A percentile compares a stretch with the other conserved stretches of the same genome.
Conservation (phyloP, 176 grass and related monocot species). For the Poa pratensis region DNA sequence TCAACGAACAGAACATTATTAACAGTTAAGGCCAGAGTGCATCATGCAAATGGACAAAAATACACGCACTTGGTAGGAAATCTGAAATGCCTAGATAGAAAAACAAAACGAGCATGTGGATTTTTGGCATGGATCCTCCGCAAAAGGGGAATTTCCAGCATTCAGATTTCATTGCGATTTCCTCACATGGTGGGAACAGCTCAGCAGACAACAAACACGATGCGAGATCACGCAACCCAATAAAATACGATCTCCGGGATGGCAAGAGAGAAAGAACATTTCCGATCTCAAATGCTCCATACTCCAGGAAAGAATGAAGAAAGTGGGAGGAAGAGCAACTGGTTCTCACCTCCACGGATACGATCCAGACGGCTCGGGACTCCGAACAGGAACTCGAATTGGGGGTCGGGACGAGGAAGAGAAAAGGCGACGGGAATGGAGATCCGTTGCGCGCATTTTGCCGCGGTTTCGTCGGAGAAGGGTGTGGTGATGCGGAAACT, state of each 20-base stretch:
- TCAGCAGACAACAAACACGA: background rate
- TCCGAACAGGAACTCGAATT: background rate
- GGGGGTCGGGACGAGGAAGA: background rate
- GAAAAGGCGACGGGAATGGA: conserved; percentile 18
- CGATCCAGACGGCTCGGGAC: background rate
- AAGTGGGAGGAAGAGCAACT: background rate
- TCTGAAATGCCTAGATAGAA: background rate
- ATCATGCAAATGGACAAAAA: background rate
- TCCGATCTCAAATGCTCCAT: background rate
- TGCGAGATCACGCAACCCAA: background rate
- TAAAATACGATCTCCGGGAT: background rate
- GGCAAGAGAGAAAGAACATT: background rate
- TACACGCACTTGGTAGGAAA: background rate
- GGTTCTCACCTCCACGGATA: conserved; percentile 24
- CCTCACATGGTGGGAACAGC: background rate
- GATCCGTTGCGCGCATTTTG: conserved; percentile 14
- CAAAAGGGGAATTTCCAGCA: background rate
- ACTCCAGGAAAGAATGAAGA: background rate
- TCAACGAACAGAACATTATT: background rate
- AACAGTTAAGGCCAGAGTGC: background rate
- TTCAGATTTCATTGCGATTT: background rate
- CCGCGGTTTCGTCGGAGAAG: conserved; percentile 36
- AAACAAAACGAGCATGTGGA: too few species aligned
- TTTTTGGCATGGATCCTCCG: background rate
- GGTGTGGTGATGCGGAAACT: conserved; percentile 13